phyloP scores from a whole-genome alignment of 2,329 filamentous ascomycete species.

The Lasiodiplodia sp. region DNA sequence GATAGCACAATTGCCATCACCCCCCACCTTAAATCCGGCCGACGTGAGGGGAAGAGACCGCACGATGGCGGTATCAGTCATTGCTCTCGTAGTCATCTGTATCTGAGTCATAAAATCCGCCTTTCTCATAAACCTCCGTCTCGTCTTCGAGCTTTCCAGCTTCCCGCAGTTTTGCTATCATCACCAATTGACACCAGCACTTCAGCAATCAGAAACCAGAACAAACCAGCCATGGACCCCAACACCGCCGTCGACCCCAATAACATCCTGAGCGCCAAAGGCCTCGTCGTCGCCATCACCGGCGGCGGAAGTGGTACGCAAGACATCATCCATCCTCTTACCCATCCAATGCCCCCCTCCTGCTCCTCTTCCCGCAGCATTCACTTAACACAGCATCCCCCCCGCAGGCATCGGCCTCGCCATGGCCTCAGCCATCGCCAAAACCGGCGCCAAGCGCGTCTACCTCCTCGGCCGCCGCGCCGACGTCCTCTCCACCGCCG shows the following conservation, averaged over 20 bases:
- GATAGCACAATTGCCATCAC: constrained; percentile 4
- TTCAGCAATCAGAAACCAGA: neutral
- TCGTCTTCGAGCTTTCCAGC: neutral
- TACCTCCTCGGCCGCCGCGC: constrained; percentile 55
- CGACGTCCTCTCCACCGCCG: constrained; percentile 51
- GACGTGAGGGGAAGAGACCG: neutral
- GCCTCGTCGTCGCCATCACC: constrained; percentile 50
- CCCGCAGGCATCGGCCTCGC: constrained; percentile 51
- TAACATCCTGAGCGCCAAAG: constrained; percentile 50
- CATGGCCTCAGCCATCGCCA: constrained; percentile 51
- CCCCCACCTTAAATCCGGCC: constrained; percentile 11
- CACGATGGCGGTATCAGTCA: neutral
- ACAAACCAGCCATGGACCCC: constrained; percentile 43
- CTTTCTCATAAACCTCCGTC: neutral
- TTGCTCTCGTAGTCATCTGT: neutral
- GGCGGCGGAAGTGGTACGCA: constrained; percentile 50
- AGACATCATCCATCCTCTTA: neutral
- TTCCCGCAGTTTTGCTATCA: too few relatives aligned
- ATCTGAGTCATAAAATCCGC: neutral
- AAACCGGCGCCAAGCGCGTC: constrained; percentile 51
- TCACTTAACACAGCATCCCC: too few relatives aligned
- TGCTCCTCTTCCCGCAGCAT: constrained; percentile 33
- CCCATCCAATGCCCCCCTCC: too few relatives aligned
- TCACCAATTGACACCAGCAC: constrained; percentile 9
- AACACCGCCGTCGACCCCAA: constrained; percentile 42